Percentiles rank a stretch among this genome's conserved stretches.
These are phyloP conservation scores for Dysphania ambrosioides DNA, from an alignment of 148 eudicot genomes.

Conservation along the genomic window DNA sequence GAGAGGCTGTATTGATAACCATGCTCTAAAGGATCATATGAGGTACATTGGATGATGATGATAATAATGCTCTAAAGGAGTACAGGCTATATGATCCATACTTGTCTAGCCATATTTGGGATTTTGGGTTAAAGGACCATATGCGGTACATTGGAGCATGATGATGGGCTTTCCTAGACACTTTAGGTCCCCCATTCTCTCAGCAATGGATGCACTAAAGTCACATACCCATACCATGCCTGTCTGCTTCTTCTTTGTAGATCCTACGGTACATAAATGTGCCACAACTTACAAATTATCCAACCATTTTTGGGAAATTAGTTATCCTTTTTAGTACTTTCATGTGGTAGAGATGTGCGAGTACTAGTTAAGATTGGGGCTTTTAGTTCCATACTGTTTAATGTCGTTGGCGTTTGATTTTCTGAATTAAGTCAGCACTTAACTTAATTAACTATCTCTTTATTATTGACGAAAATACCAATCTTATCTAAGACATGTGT, in stretches of 20 bases:
- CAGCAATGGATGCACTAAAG: not conserved
- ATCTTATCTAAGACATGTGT: too few species aligned
- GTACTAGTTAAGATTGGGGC: too few species aligned
- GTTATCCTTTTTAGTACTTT: not conserved
- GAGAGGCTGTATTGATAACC: too few species aligned
- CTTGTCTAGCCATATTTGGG: not conserved
- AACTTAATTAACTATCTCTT: too few species aligned
- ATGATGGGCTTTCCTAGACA: not conserved
- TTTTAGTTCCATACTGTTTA: too few species aligned
- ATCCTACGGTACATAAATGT: slow-evolving; percentile 2
- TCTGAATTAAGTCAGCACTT: too few species aligned
- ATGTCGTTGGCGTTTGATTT: too few species aligned
- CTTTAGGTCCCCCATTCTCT: not conserved
- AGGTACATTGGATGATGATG: too few species aligned
- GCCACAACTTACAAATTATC: not conserved
- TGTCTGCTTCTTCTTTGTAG: slow-evolving; percentile 12
- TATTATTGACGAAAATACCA: too few species aligned
- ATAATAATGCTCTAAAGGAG: not conserved
- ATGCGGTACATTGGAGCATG: not conserved
- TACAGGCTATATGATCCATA: slow-evolving; percentile 1
- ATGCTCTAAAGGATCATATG: too few species aligned
- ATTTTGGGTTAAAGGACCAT: not conserved
- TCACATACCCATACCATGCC: not conserved
- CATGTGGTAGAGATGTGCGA: too few species aligned
- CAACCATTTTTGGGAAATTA: not conserved